Evolutionary conservation across 1,284 basidiomycete genomes (phyloP).

Genomic region (Cryptococcus hybrid): DNA sequence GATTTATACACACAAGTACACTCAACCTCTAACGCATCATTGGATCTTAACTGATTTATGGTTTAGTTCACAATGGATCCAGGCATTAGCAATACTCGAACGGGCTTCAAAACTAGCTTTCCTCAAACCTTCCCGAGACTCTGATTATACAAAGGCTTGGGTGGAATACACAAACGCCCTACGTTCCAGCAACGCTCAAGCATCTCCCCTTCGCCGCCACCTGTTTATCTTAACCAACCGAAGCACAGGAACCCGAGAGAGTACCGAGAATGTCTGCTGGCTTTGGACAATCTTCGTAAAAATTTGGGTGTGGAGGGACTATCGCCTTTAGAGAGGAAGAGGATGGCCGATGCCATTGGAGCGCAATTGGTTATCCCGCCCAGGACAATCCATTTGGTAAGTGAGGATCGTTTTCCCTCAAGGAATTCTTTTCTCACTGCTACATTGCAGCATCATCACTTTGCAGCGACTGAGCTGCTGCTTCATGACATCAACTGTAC

Average conservation of each 20-base stretch:
- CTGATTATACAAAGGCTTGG: conserved; percentile 36
- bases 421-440: too few species aligned
- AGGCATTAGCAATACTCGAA: conserved; percentile 37
- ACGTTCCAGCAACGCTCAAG: conserved; percentile 1
- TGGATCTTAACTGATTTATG: neutral
- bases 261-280: conserved; percentile 35
- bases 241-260: conserved; percentile 36
- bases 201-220: conserved; percentile 15
- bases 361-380: conserved; percentile 23
- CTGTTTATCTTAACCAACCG: conserved; percentile 38
- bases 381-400: conserved; percentile 31
- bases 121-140: conserved; percentile 32
- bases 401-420: too few species aligned
- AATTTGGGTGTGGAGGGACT: conserved; percentile 38
- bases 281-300: conserved; percentile 25
- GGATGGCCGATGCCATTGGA: conserved; percentile 33
- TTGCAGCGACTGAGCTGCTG: conserved; percentile 34
- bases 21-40: conserved; percentile 29
- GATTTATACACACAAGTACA: conserved; percentile 9
- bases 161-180: conserved; percentile 20
- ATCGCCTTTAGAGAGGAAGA: conserved; percentile 30
- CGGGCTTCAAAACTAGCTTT: conserved; percentile 40
- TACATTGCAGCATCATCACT: conserved; percentile 33
- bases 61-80: conserved; percentile 20
- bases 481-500: conserved; percentile 44